A percentile compares a stretch with the other conserved stretches of the same genome.
phyloP scores from a whole-genome alignment of 768 basidiomycete genomes.

The Strobilomyces echinocephalus region DNA sequence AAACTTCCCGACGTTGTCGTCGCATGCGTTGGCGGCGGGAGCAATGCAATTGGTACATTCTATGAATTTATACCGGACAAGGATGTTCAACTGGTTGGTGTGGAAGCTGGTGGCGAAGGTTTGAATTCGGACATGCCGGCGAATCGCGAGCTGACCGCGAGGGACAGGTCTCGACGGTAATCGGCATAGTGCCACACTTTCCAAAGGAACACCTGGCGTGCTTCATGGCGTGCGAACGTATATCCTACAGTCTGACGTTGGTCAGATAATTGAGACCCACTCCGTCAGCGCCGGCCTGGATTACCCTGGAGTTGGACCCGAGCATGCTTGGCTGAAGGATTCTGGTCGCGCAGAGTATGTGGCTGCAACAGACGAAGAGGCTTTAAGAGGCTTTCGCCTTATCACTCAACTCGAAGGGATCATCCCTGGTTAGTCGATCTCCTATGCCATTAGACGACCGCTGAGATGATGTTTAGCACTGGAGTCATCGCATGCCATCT shows the following conservation, averaged over 20 bases:
- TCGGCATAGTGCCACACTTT: conserved; percentile 88
- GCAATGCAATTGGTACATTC: conserved; percentile 97
- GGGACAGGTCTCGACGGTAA: conserved; percentile 67
- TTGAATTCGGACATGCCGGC: conserved; percentile 8
- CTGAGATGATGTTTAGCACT: conserved; percentile 51
- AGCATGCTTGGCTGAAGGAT: conserved; percentile 97
- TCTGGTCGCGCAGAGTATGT: conserved; percentile 91
- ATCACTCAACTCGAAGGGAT: conserved; percentile 94
- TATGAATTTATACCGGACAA: conserved; percentile 93
- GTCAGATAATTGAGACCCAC: conserved; percentile 96
- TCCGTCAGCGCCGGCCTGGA: conserved; percentile 95
- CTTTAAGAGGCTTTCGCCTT: conserved; percentile 86
- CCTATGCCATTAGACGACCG: not conserved
- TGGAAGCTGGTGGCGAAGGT: conserved; percentile 98
- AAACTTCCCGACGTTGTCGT: conserved; percentile 93
- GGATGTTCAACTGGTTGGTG: conserved; percentile 80
- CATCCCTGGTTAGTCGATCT: conserved; percentile 68
- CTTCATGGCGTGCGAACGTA: conserved; percentile 96
- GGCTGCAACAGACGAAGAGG: conserved; percentile 90
- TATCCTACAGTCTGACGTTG: conserved; percentile 79
- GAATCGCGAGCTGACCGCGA: conserved; percentile 7
- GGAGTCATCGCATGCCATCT: conserved; percentile 94
- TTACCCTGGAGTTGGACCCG: conserved; percentile 97
- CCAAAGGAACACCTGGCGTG: conserved; percentile 88
- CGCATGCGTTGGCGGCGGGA: conserved; percentile 96